Evolutionary conservation across 2,329 filamentous ascomycete genomes (phyloP).

Genomic region (Fusarium neocosmosporiellum): DNA sequence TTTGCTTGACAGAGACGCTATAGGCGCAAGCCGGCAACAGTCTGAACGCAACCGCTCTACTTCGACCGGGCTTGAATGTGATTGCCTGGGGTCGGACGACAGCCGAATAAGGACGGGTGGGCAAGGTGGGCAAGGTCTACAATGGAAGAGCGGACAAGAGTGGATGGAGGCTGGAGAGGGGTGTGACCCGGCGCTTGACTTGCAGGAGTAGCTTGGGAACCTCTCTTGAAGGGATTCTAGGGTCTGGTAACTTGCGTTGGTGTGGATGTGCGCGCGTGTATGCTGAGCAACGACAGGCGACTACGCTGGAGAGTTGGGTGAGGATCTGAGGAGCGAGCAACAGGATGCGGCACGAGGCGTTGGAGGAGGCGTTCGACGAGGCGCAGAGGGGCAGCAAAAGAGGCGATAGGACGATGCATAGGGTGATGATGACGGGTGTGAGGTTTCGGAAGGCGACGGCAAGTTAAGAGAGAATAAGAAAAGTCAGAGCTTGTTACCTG

Average conservation of each 20-base stretch:
- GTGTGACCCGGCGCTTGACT: constrained; percentile 49
- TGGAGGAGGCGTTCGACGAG: constrained; percentile 9
- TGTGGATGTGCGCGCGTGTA: constrained; percentile 28
- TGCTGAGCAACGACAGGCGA: constrained; percentile 34
- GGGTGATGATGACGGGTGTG: not conserved
- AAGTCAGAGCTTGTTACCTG: constrained; percentile 12
- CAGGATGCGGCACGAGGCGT: constrained; percentile 25
- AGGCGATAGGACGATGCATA: constrained; percentile 8
- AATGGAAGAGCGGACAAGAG: constrained; percentile 37
- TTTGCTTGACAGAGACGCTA: constrained; percentile 41
- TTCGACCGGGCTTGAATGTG: constrained; percentile 33
- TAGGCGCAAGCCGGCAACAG: constrained; percentile 37
- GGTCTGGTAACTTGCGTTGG: constrained; percentile 22
- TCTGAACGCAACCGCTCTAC: constrained; percentile 40
- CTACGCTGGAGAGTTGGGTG: constrained; percentile 17
- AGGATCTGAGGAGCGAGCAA: constrained; percentile 10
- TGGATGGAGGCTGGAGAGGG: constrained; percentile 43
- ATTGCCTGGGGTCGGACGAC: constrained; percentile 40
- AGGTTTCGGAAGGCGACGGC: constrained; percentile 4
- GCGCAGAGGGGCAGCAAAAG: constrained; percentile 14
- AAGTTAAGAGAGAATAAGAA: not conserved
- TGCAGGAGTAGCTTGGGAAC: constrained; percentile 45
- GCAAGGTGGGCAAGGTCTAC: constrained; percentile 35
- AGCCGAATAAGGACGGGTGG: constrained; percentile 41
- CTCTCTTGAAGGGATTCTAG: constrained; percentile 35